These are phyloP conservation scores for Diaporthe caulivora DNA, from an alignment of 2,329 filamentous ascomycete genomes.

Conservation along the genomic window DNA sequence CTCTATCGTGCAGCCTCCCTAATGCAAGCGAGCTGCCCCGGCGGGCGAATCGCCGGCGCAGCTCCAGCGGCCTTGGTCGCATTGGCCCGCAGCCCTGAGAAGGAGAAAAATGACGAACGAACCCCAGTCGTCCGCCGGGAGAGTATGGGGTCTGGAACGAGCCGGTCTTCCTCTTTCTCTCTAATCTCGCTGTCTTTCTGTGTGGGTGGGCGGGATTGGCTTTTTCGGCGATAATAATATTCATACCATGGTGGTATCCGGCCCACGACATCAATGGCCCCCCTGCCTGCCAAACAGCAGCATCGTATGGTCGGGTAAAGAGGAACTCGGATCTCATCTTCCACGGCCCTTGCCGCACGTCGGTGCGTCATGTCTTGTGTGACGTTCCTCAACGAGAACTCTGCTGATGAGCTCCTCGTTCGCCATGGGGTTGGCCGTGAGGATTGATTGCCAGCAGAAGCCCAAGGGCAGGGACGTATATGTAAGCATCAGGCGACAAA, in stretches of 20 bases:
- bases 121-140: background rate
- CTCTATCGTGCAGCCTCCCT: constrained; percentile 34
- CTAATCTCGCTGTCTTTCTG: too few species aligned
- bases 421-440: background rate
- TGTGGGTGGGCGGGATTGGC: constrained; percentile 14
- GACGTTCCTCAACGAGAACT: constrained; percentile 33
- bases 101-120: background rate
- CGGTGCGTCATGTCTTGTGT: constrained; percentile 35
- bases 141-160: background rate
- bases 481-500: background rate
- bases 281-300: background rate
- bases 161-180: background rate
- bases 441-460: background rate
- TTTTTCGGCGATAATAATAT: constrained; percentile 1
- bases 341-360: constrained; percentile 4
- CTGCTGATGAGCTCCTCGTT: background rate
- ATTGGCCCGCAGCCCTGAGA: constrained; percentile 33
- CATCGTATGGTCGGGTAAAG: constrained; percentile 8
- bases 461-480: background rate
- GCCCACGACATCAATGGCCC: background rate
- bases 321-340: background rate
- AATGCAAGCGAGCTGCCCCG: constrained; percentile 33
- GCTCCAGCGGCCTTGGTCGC: constrained; percentile 25
- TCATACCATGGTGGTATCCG: constrained; percentile 1
- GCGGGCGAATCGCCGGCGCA: constrained; percentile 35